These are phyloP conservation scores for Didymosphaeria variabile DNA, from an alignment of 2,329 filamentous ascomycete genomes.

Conservation along the genomic window DNA sequence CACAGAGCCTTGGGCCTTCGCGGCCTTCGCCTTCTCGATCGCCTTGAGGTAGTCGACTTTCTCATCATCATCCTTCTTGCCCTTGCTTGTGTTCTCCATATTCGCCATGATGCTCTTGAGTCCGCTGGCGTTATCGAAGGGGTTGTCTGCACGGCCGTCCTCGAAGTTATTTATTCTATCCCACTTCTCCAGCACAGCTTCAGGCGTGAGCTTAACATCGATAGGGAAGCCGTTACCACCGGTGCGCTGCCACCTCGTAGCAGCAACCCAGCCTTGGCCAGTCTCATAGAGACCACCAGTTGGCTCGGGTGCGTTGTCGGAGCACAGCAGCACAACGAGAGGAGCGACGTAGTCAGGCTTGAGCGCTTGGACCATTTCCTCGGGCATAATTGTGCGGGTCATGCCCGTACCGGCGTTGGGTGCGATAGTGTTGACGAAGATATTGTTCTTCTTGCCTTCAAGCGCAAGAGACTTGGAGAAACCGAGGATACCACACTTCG, in stretches of 20 bases:
- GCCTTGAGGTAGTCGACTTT: slow-evolving; percentile 74
- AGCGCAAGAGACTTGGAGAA: slow-evolving; percentile 92
- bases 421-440: slow-evolving; percentile 96
- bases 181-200: slow-evolving; percentile 73
- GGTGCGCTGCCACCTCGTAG: slow-evolving; percentile 93
- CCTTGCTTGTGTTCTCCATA: slow-evolving; percentile 75
- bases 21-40: slow-evolving; percentile 79
- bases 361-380: slow-evolving; percentile 98
- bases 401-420: slow-evolving; percentile 96
- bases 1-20: slow-evolving; percentile 75
- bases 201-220: slow-evolving; percentile 78
- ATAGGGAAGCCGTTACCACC: slow-evolving; percentile 92
- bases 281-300: slow-evolving; percentile 94
- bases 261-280: slow-evolving; percentile 90
- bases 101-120: slow-evolving; percentile 85
- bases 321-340: slow-evolving; percentile 84
- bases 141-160: slow-evolving; percentile 85
- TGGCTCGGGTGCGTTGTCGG: slow-evolving; percentile 84
- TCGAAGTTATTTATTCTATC: slow-evolving; percentile 85
- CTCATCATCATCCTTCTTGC: slow-evolving; percentile 60
- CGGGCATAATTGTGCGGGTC: slow-evolving; percentile 92
- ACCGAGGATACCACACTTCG: slow-evolving; percentile 80
- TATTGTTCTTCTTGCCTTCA: slow-evolving; percentile 97
- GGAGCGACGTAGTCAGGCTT: slow-evolving; percentile 99
- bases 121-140: slow-evolving; percentile 78